Evolutionary conservation across 2,329 filamentous ascomycete genomes (phyloP), one percentile per base, ranked within the genome.

Genomic region (Drechslerella dactyloides): DNA sequence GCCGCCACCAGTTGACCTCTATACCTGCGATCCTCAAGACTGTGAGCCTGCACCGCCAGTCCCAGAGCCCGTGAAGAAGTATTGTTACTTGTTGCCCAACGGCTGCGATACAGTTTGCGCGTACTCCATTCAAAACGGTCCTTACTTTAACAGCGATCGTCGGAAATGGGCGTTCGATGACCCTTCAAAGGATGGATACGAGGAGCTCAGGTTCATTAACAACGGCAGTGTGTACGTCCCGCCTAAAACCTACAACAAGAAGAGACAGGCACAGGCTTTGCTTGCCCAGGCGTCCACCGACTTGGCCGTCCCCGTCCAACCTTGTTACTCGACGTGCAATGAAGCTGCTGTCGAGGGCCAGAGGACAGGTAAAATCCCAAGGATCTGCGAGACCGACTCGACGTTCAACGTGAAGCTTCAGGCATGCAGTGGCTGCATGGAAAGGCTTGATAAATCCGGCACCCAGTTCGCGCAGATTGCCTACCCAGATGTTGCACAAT

Each of bases 401-500:
- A 60, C 50, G 37, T 72, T 72, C 48, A 72, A 65, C 37, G 27
- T 46, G n/a, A 65, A 65, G 13, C 68, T 72, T 37, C 68, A 72
- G 50, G n/a, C 24, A n/a, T 72, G 68, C 50, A 65, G 50, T 24
- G 50, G 23, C 17, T 72, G 68, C 56, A 65, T 72, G 68, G 52
- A 37, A 2, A 56, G 33, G n/a, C 68, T 65, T 15, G 68, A 72
- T 33, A 7, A 15, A 10, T 52, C 60, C 30, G 60, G 56, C 35
- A 72, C 68, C 17, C 68, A 72, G 46, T 72, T 72, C 17, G 54
- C 60, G 24, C 55, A 72, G 23, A 54, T 72, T 6, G 60, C 59
- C 8, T 72, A 72, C 52, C 68, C 68, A 21, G 60, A 72, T 51
- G 60, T 72, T 19, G 68, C 68, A 56, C 68, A 72, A 42, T 72